Evolutionary conservation across 2,329 filamentous ascomycete genomes (phyloP).

Genomic region (Monosporascus ibericus): DNA sequence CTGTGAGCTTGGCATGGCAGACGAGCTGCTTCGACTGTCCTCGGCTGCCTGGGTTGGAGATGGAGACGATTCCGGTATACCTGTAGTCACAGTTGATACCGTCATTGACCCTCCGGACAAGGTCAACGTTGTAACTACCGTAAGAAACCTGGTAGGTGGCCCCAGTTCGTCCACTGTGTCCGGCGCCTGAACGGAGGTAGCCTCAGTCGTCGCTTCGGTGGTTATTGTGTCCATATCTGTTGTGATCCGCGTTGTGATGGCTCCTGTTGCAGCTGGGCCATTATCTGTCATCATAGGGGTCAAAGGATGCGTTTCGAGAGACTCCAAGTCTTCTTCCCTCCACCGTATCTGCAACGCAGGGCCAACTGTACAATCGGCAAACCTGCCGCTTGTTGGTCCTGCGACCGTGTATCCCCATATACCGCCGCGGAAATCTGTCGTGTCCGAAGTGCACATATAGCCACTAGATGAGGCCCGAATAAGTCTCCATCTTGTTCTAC

Average conservation of each 20-base stretch:
- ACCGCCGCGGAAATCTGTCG: constrained; percentile 32
- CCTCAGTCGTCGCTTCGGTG: neutral
- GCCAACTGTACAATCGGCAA: constrained; percentile 23
- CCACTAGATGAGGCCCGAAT: constrained; percentile 18
- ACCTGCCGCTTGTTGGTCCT: constrained; percentile 10
- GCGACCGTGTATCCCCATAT: constrained; percentile 28
- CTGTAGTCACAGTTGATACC: neutral
- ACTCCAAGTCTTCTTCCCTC: constrained; percentile 26
- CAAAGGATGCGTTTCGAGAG: constrained; percentile 31
- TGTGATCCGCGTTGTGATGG: neutral
- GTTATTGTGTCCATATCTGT: neutral
- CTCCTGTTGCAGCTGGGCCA: neutral
- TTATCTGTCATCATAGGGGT: constrained; percentile 23
- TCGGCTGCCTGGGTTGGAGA: neutral
- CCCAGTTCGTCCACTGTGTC: neutral
- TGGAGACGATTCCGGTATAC: neutral
- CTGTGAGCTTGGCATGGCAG: neutral
- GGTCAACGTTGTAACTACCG: neutral
- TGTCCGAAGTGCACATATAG: constrained; percentile 34
- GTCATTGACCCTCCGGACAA: neutral
- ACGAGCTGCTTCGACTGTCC: neutral
- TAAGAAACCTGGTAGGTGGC: neutral
- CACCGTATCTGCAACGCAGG: constrained; percentile 34
- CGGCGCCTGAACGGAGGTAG: neutral
- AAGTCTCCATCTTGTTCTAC: no score